Conservation (phyloP, 208 protist species). For the Trypanosoma platydactyli region DNA sequence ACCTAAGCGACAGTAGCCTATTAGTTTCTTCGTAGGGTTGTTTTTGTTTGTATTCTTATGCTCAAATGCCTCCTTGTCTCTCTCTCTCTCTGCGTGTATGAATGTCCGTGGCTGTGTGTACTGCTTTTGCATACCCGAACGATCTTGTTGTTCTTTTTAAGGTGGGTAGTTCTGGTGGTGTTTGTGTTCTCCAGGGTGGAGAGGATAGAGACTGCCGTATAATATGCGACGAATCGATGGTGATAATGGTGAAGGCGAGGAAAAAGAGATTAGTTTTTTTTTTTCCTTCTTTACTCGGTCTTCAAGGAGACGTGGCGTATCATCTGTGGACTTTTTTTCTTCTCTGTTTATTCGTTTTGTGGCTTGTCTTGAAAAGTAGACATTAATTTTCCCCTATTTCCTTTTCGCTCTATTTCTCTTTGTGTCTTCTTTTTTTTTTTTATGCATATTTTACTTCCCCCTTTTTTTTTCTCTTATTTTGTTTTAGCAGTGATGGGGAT, state of each 20-base stretch:
- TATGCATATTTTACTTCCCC: too few species aligned
- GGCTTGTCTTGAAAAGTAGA: not conserved
- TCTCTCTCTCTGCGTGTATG: slow-evolving; percentile 4
- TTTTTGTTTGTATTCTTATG: slow-evolving; percentile 16
- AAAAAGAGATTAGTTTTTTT: slow-evolving; percentile 7
- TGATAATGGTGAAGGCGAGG: not conserved
- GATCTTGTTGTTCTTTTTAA: not conserved
- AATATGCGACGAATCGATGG: not conserved
- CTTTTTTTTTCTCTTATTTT: too few species aligned
- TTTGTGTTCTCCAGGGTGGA: not conserved
- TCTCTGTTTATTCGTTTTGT: not conserved
- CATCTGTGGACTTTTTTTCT: not conserved
- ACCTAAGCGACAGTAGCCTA: slow-evolving; percentile 43
- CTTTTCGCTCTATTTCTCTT: too few species aligned
- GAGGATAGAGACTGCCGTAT: not conserved
- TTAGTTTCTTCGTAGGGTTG: slow-evolving; percentile 10
- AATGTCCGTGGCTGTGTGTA: not conserved
- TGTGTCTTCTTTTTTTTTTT: too few species aligned
- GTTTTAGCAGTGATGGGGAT: not conserved
- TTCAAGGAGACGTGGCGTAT: too few species aligned
- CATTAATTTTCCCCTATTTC: too few species aligned
- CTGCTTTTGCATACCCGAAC: not conserved
- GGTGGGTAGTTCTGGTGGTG: not conserved
- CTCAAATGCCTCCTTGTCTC: not conserved
- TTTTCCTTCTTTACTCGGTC: not conserved